These are phyloP conservation scores for Candida ipomoeae DNA, from an alignment of 805 yeast genomes.

Conservation along the genomic window DNA sequence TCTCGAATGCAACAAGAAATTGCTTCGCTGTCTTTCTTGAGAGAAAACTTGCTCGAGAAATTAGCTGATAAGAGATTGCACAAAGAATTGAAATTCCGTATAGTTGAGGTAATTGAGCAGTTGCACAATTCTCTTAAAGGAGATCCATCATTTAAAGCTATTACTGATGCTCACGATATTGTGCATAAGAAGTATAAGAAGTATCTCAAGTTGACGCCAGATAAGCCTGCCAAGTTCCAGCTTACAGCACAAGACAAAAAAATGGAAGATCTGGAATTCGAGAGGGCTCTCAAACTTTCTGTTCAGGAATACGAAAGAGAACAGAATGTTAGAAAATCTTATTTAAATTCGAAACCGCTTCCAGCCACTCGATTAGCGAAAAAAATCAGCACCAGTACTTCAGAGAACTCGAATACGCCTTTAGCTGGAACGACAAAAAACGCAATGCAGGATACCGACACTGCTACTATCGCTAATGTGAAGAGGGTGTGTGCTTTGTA, in stretches of 20 bases:
- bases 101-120: constrained; percentile 66
- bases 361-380: constrained; percentile 22
- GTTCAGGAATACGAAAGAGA: constrained; percentile 54
- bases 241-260: constrained; percentile 42
- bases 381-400: constrained; percentile 2
- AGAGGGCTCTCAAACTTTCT: constrained; percentile 70
- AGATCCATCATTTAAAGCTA: constrained; percentile 74
- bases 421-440: neutral
- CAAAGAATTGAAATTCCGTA: constrained; percentile 56
- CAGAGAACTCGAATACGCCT: neutral
- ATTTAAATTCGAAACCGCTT: constrained; percentile 31
- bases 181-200: constrained; percentile 40
- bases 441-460: constrained; percentile 2
- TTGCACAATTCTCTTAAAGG: constrained; percentile 57
- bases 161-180: constrained; percentile 56
- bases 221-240: constrained; percentile 54
- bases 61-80: constrained; percentile 60
- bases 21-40: constrained; percentile 34
- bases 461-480: constrained; percentile 42
- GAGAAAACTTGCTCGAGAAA: constrained; percentile 32
- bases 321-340: constrained; percentile 27
- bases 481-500: constrained; percentile 80
- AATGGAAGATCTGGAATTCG: constrained; percentile 77
- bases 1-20: constrained; percentile 43
- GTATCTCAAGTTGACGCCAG: constrained; percentile 37